Conservation (phyloP, 2,329 filamentous ascomycete species). For the Sclerotinia glacialis region DNA sequence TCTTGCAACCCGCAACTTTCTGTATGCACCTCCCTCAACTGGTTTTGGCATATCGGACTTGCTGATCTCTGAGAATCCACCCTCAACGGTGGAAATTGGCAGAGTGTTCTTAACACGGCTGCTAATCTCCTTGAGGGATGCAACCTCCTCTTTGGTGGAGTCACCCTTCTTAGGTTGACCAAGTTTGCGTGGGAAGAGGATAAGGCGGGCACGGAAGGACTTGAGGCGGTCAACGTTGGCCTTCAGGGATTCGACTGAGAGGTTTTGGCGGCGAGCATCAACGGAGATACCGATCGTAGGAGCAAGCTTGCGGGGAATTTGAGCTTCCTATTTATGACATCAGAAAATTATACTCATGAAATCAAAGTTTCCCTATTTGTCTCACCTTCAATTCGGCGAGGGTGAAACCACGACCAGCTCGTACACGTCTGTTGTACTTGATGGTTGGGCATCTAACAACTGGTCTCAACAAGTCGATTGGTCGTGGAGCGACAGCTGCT, state of each 20-base stretch:
- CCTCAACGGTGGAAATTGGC: conserved; percentile 67
- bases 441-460: conserved; percentile 96
- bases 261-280: conserved; percentile 95
- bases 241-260: conserved; percentile 90
- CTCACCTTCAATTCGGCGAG: conserved; percentile 96
- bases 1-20: conserved; percentile 78
- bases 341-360: conserved; percentile 22
- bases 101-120: conserved; percentile 57
- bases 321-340: conserved; percentile 71
- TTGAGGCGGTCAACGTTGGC: conserved; percentile 96
- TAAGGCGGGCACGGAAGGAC: conserved; percentile 93
- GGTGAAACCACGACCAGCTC: conserved; percentile 96
- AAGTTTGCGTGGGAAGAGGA: conserved; percentile 94
- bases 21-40: conserved; percentile 80
- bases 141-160: conserved; percentile 76
- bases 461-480: conserved; percentile 94
- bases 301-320: conserved; percentile 90
- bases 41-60: conserved; percentile 76
- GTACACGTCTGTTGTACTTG: conserved; percentile 99
- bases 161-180: conserved; percentile 94
- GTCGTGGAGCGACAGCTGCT: conserved; percentile 89
- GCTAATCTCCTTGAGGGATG: conserved; percentile 59
- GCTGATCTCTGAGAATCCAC: conserved; percentile 70
- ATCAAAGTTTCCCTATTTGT: conserved; percentile 17
- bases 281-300: conserved; percentile 96